Percentiles rank a stretch among this genome's conserved stretches.
phyloP scores from a whole-genome alignment of 1,284 basidiomycete genomes.

The Malassezia arunalokei region DNA sequence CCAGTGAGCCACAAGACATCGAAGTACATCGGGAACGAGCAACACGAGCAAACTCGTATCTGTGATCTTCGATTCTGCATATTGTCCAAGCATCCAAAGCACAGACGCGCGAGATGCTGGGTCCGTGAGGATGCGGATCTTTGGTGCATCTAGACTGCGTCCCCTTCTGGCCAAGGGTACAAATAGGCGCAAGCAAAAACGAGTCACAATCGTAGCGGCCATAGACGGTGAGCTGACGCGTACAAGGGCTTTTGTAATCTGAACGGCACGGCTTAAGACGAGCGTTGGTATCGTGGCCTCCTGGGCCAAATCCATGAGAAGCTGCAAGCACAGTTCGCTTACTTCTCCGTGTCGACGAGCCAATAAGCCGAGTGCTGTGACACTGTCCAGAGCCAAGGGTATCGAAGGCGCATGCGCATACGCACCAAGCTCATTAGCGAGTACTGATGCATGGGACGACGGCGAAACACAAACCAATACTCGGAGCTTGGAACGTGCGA shows the following conservation, averaged over 20 bases:
- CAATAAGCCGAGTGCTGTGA: slow-evolving; percentile 21
- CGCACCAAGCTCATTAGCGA: slow-evolving; percentile 19
- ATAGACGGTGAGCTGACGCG: not conserved
- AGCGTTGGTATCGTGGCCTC: not conserved
- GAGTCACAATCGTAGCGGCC: slow-evolving; percentile 20
- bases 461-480: slow-evolving; percentile 21
- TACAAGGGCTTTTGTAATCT: slow-evolving; percentile 3
- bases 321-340: not conserved
- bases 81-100: slow-evolving; percentile 40
- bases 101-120: slow-evolving; percentile 15
- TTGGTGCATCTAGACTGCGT: not conserved
- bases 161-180: slow-evolving; percentile 4
- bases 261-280: slow-evolving; percentile 7
- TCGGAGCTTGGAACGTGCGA: slow-evolving; percentile 30
- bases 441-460: slow-evolving; percentile 5
- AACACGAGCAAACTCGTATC: slow-evolving; percentile 26
- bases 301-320: slow-evolving; percentile 8
- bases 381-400: slow-evolving; percentile 20
- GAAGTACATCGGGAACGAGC: slow-evolving; percentile 34
- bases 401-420: slow-evolving; percentile 19
- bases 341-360: slow-evolving; percentile 7
- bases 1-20: slow-evolving; percentile 35
- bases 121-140: slow-evolving; percentile 5
- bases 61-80: slow-evolving; percentile 16
- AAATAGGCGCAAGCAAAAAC: slow-evolving; percentile 27